phyloP scores from a whole-genome alignment of 805 yeast species.

The Barnettozyma populi region DNA sequence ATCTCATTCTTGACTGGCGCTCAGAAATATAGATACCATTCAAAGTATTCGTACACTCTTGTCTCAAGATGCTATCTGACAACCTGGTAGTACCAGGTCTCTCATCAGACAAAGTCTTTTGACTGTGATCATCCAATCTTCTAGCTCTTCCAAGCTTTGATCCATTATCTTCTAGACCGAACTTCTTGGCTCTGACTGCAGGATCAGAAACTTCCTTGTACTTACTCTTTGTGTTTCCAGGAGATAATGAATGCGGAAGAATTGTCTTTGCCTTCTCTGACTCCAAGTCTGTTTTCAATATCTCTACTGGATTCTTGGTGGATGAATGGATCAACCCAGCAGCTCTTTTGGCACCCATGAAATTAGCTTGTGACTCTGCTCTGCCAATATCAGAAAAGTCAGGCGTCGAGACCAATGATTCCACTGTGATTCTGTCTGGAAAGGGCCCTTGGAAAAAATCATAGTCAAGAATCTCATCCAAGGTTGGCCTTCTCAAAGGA shows the following conservation, averaged over 20 bases:
- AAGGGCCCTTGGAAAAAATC: conserved; percentile 86
- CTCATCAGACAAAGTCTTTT: conserved; percentile 13
- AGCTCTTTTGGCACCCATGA: conserved; percentile 55
- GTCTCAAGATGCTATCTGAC: conserved; percentile 30
- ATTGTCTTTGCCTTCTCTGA: conserved; percentile 63
- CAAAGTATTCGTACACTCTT: conserved; percentile 41
- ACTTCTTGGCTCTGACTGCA: conserved; percentile 19
- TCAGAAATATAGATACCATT: conserved; percentile 41
- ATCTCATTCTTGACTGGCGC: conserved; percentile 38
- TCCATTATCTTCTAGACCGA: conserved; percentile 27
- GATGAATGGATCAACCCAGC: conserved; percentile 51
- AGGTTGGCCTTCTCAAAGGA: conserved; percentile 75
- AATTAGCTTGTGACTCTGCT: conserved; percentile 61
- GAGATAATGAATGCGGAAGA: conserved; percentile 86
- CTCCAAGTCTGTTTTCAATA: conserved; percentile 61
- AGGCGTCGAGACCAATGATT: conserved; percentile 60
- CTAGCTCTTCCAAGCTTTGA: conserved; percentile 31
- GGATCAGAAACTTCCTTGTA: conserved; percentile 54
- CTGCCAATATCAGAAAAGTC: conserved; percentile 47
- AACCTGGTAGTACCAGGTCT: conserved; percentile 13
- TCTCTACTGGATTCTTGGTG: conserved; percentile 62
- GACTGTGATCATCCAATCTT: conserved; percentile 29
- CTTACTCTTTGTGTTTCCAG: conserved; percentile 84
- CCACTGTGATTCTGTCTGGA: conserved; percentile 63
- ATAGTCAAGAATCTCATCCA: conserved; percentile 73